Base-by-base conservation (phyloP, 441 rosid species). In the Francoa sonchifolia region DNA sequence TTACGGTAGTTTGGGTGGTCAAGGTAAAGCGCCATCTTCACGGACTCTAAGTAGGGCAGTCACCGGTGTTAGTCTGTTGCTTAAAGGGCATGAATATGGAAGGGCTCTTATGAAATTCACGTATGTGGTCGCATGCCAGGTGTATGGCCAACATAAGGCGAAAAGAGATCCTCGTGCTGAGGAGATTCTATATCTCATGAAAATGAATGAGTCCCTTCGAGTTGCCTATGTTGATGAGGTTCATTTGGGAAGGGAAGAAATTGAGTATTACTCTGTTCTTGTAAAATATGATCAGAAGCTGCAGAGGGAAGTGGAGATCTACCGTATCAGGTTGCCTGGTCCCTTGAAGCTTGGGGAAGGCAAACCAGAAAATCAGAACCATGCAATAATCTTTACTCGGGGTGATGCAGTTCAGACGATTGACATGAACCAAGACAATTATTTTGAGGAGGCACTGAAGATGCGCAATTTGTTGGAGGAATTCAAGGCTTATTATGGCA, bases 321-420 rank as follows among this genome's bases (percentile, higher is more conserved):
- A 53, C 23, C 58, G 58, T 11, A 30, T 53, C 19, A 44, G 38
- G 32, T 38, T 53, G 31, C 58, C 58, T 0, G 58, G 58, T 22
- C 50, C 50, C 6, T 26, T 53, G 34, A 44, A 29, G 44, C 33
- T 6, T n/a, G n/a, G n/a, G n/a, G n/a, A n/a, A n/a, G n/a, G n/a
- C n/a, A n/a, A n/a, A n/a, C n/a, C n/a, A n/a, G 58, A 53, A 40
- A 53, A 53, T 53, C 58, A 53, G 58, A 53, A 53, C 16, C 58
- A 53, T 3, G 58, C 58, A 6, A 44, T 53, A 14, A 53, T 53
- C 50, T 53, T 53, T 39, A 53, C 50, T 16, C 44, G 58, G 16
- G 58, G 58, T 19, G 58, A 53, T 15, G 58, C 58, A 5, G 34
- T 53, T n/a, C 58, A 53, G 31, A 44, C 58, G 37, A 53, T 53